phyloP scores from a whole-genome alignment of 257 asterid genomes.

The Solanum appendiculatum region DNA sequence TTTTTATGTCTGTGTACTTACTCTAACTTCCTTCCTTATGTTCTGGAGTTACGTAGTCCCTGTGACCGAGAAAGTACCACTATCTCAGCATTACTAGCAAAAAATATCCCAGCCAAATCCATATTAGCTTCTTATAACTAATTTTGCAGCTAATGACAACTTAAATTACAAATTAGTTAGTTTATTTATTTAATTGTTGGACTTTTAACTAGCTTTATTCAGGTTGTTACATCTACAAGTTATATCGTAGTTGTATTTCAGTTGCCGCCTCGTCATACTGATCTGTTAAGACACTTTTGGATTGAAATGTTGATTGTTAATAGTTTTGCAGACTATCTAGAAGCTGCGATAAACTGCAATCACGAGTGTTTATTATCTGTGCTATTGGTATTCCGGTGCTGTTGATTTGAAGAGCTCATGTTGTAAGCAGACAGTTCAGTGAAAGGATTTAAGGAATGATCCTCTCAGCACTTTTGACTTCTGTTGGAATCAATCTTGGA shows the following conservation, averaged over 20 bases:
- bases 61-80: neutral
- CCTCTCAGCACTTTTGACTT: conserved; percentile 81
- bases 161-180: neutral
- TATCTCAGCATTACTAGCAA: too few relatives aligned
- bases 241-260: neutral
- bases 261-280: neutral
- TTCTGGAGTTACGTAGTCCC: neutral
- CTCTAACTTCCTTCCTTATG: neutral
- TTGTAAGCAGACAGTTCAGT: neutral
- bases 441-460: conserved; percentile 41
- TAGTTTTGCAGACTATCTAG: neutral
- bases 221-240: neutral
- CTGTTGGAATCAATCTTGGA: conserved; percentile 77
- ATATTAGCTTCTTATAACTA: neutral
- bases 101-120: neutral
- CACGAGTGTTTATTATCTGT: neutral
- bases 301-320: neutral
- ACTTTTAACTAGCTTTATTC: neutral
- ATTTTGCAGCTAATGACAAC: neutral
- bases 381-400: neutral
- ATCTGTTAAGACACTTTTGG: neutral
- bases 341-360: neutral
- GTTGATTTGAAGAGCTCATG: neutral
- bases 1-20: neutral
- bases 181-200: neutral